These are phyloP conservation scores for Pythium rhizo-oryzae DNA, from an alignment of 352 stramenopile species.

Conservation along the genomic window DNA sequence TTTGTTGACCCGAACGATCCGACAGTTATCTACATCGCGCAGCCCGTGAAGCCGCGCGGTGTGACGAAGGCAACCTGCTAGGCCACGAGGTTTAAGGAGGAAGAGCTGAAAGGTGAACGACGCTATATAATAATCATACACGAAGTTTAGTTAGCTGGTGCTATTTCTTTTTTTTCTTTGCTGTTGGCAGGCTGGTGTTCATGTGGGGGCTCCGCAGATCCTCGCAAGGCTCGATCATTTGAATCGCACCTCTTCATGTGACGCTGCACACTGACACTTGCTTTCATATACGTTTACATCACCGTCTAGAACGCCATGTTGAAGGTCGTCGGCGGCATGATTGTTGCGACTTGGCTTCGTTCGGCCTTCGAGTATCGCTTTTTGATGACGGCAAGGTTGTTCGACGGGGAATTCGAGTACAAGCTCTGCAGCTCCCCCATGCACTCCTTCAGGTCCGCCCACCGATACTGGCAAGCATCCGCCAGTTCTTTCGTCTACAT, in stretches of 20 bases:
- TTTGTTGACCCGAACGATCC: slow-evolving; percentile 89
- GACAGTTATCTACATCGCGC: slow-evolving; percentile 81
- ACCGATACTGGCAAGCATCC: slow-evolving; percentile 79
- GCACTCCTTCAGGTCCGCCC: slow-evolving; percentile 79
- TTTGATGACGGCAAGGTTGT: slow-evolving; percentile 87
- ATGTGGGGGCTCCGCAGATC: not conserved
- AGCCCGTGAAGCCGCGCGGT: slow-evolving; percentile 51
- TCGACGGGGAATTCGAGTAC: slow-evolving; percentile 80
- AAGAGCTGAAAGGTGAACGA: slow-evolving; percentile 14
- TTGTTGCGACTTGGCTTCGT: slow-evolving; percentile 72
- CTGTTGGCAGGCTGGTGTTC: not conserved
- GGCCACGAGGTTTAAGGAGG: too few relatives aligned
- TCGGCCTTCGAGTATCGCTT: slow-evolving; percentile 90
- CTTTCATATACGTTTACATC: slow-evolving; percentile 14
- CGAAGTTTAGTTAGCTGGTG: slow-evolving; percentile 20
- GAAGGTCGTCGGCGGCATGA: slow-evolving; percentile 73
- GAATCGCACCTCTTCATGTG: not conserved
- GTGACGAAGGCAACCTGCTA: slow-evolving; percentile 20
- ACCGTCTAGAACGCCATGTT: slow-evolving; percentile 79
- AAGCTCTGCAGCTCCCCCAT: slow-evolving; percentile 82
- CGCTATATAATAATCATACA: slow-evolving; percentile 38
- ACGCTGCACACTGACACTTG: slow-evolving; percentile 7
- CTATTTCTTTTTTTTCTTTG: slow-evolving; percentile 11
- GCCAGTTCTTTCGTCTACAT: slow-evolving; percentile 76
- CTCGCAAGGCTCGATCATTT: not conserved